Conservation (phyloP, 164 flowering plant genomes). For the Sextonia rubra region DNA sequence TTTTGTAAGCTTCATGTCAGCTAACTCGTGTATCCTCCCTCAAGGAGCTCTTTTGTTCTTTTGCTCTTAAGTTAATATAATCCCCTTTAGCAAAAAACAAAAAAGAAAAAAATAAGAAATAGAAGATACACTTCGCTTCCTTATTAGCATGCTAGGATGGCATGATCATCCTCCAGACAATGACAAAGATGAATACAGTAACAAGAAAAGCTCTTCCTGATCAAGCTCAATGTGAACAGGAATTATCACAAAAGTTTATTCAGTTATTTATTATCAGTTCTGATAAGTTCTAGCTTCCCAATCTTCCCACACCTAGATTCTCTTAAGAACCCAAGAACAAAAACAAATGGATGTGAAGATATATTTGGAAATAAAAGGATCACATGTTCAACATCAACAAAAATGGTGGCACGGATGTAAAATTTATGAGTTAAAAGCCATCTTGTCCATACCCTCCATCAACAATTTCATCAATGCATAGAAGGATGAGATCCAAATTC, state of each 20-base stretch:
- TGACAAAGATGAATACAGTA: background rate
- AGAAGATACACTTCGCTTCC: background rate
- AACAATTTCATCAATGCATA: slow-evolving; percentile 66
- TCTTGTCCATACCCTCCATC: slow-evolving; percentile 55
- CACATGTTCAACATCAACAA: background rate
- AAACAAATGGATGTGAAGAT: background rate
- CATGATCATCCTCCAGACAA: background rate
- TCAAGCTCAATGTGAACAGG: background rate
- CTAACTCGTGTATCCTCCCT: too few relatives aligned
- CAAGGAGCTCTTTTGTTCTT: too few relatives aligned
- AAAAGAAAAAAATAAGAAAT: too few relatives aligned
- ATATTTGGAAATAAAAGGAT: background rate
- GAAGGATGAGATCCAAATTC: slow-evolving; percentile 48
- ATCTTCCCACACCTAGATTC: too few relatives aligned
- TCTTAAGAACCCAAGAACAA: too few relatives aligned
- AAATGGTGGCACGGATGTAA: background rate
- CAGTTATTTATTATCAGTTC: background rate
- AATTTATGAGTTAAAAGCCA: background rate
- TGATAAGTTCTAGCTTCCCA: background rate
- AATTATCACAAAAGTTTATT: background rate
- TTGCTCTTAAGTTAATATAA: too few relatives aligned
- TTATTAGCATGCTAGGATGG: background rate
- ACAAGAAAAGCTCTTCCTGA: background rate
- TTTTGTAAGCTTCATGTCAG: too few relatives aligned
- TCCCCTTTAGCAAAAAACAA: too few relatives aligned